phyloP scores from a whole-genome alignment of 148 eudicot species.

The Heliamphora exappendiculata region DNA sequence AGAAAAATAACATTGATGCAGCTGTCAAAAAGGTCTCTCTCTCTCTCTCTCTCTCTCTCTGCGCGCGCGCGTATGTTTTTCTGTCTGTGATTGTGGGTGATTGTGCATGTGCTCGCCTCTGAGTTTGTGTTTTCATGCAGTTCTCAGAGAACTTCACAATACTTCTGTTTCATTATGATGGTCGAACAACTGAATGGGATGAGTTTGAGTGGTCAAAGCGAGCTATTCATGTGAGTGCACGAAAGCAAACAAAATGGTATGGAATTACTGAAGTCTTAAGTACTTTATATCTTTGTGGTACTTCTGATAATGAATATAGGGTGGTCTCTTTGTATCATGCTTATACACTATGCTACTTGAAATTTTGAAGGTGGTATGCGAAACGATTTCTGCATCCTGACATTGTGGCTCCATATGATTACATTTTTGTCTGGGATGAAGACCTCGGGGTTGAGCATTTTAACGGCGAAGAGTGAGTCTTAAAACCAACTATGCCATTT shows the following conservation, averaged over 20 bases:
- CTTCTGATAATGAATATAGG: background rate
- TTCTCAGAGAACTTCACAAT: constrained; percentile 75
- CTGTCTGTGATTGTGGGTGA: too few relatives aligned
- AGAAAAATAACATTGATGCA: constrained; percentile 50
- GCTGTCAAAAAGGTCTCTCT: constrained; percentile 63
- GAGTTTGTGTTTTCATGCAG: constrained; percentile 24
- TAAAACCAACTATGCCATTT: background rate
- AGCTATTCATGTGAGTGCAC: constrained; percentile 70
- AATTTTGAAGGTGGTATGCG: constrained; percentile 81
- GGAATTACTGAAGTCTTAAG: background rate
- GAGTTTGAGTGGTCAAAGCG: constrained; percentile 79
- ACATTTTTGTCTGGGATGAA: constrained; percentile 95
- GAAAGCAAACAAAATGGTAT: constrained; percentile 76
- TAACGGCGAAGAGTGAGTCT: constrained; percentile 78
- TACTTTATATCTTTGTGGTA: background rate
- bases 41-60: background rate
- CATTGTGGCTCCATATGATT: constrained; percentile 85
- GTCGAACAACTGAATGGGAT: constrained; percentile 67
- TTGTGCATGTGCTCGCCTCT: too few relatives aligned
- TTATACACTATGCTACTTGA: constrained; percentile 9
- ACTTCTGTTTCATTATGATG: constrained; percentile 79
- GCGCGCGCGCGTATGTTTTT: background rate
- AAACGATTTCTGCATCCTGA: constrained; percentile 93
- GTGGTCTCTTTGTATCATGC: background rate
- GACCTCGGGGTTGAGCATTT: constrained; percentile 85